A percentile compares a stretch with the other conserved stretches of the same genome.
These are phyloP conservation scores for Neurospora sp. DNA, from an alignment of 495 filamentous ascomycete genomes.

Conservation along the genomic window DNA sequence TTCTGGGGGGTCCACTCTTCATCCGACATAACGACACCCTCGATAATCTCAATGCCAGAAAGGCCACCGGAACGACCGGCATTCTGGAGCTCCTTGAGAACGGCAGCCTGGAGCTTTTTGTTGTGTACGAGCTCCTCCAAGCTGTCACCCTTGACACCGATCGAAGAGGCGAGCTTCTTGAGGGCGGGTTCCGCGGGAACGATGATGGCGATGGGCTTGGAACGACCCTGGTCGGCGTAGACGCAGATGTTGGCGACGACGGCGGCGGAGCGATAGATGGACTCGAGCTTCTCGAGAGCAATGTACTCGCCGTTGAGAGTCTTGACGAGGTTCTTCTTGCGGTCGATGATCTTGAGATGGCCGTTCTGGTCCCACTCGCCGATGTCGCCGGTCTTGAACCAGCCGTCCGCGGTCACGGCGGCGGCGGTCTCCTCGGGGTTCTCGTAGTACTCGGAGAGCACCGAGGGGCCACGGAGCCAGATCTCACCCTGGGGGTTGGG, in stretches of 20 bases:
- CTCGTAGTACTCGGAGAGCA: conserved; percentile 66
- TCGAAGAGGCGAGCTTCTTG: conserved; percentile 69
- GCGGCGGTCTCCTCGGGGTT: conserved; percentile 77
- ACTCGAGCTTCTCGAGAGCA: conserved; percentile 96
- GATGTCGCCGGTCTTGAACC: conserved; percentile 96
- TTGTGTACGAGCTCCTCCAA: conserved; percentile 76
- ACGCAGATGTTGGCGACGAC: conserved; percentile 94
- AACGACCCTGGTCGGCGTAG: conserved; percentile 69
- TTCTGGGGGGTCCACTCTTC: conserved; percentile 98
- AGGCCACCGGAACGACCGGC: conserved; percentile 69
- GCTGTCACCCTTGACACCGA: conserved; percentile 57
- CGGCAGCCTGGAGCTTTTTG: conserved; percentile 64
- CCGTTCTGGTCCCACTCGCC: conserved; percentile 79
- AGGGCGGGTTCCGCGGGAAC: conserved; percentile 77
- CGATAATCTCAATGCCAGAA: conserved; percentile 79
- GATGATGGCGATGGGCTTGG: conserved; percentile 88
- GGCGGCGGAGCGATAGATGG: conserved; percentile 74
- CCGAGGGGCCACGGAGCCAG: conserved; percentile 74
- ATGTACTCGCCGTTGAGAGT: conserved; percentile 96
- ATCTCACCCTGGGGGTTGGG: conserved; percentile 90
- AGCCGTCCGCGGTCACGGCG: conserved; percentile 65
- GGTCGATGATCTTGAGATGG: conserved; percentile 82
- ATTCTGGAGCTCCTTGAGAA: conserved; percentile 74
- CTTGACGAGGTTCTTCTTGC: conserved; percentile 98
- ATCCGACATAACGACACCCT: conserved; percentile 83